phyloP scores from a whole-genome alignment of 78 protist species.

The Dictyostelium intermedium region DNA sequence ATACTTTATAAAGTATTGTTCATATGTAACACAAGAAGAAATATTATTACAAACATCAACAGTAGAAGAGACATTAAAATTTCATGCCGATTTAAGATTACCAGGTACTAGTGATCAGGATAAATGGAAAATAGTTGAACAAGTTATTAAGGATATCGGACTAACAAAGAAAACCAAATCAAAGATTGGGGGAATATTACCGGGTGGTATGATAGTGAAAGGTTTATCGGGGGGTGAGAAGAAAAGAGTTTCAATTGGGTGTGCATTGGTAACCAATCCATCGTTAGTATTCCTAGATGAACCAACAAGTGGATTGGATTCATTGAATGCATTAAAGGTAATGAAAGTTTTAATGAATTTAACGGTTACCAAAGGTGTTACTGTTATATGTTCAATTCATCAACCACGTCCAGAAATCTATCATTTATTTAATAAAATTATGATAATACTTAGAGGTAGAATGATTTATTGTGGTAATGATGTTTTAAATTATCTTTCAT shows the following conservation, averaged over 20 bases:
- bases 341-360: constrained; percentile 30
- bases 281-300: constrained; percentile 80
- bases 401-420: constrained; percentile 54
- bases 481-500: background rate
- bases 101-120: constrained; percentile 1
- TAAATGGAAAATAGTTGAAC: background rate
- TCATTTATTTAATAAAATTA: constrained; percentile 14
- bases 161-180: constrained; percentile 10
- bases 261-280: constrained; percentile 82
- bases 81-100: constrained; percentile 63
- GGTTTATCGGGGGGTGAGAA: constrained; percentile 85
- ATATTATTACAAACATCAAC: constrained; percentile 44
- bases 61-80: constrained; percentile 49
- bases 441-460: constrained; percentile 35
- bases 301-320: constrained; percentile 59
- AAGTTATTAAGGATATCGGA: constrained; percentile 58
- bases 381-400: constrained; percentile 58
- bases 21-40: constrained; percentile 62
- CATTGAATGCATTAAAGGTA: background rate
- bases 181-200: constrained; percentile 67
- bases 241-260: constrained; percentile 79
- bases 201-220: constrained; percentile 44
- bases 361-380: constrained; percentile 17
- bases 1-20: background rate
- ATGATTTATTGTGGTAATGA: constrained; percentile 35